Conservation (phyloP, 208 protist species). For the Strigomonas oncopelti region DNA sequence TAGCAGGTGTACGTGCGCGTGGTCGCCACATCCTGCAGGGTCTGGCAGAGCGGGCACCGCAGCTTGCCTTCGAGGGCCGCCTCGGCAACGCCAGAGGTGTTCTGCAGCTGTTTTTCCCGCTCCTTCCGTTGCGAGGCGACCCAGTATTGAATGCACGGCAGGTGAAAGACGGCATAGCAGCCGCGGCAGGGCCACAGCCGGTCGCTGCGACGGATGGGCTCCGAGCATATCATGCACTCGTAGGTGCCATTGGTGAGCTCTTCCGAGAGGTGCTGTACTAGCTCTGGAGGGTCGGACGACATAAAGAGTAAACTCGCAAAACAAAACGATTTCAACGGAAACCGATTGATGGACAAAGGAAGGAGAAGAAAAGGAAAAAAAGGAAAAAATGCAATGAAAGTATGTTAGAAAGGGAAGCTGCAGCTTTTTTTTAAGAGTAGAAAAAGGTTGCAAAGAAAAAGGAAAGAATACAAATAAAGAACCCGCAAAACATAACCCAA, state of each 20-base stretch:
- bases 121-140: constrained; percentile 40
- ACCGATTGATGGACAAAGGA: not conserved
- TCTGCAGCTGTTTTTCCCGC: constrained; percentile 33
- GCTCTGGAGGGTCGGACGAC: constrained; percentile 13
- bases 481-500: too few relatives aligned
- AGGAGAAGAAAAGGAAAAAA: constrained; percentile 8
- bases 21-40: constrained; percentile 18
- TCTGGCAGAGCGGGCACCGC: constrained; percentile 71
- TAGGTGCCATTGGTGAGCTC: constrained; percentile 50
- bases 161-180: constrained; percentile 77
- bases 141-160: constrained; percentile 66
- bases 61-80: constrained; percentile 35
- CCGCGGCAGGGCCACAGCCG: constrained; percentile 57
- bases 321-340: not conserved
- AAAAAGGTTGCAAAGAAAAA: not conserved
- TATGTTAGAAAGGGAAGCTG: not conserved
- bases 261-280: constrained; percentile 33
- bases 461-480: constrained; percentile 3
- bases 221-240: constrained; percentile 73
- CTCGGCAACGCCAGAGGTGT: constrained; percentile 11
- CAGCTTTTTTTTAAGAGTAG: not conserved
- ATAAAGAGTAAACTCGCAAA: not conserved
- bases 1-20: constrained; percentile 57
- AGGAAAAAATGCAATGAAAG: constrained; percentile 8
- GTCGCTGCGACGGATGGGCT: constrained; percentile 39